phyloP scores from a whole-genome alignment of 148 eudicot genomes.

The Mesembryanthemum crystallinum region DNA sequence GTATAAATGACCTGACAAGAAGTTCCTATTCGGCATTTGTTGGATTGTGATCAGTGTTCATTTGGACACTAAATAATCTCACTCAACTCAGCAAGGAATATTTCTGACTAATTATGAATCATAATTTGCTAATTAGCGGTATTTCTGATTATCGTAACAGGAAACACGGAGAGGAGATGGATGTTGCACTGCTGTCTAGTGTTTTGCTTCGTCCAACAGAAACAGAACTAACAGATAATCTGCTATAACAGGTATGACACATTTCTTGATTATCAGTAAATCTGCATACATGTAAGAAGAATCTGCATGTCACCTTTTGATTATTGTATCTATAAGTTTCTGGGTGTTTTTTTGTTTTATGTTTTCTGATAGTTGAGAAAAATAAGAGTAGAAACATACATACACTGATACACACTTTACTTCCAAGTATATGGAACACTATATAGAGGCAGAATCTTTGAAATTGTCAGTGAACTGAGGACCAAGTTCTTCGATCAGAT shows the following conservation, averaged over 20 bases:
- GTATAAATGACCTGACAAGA: too few species aligned
- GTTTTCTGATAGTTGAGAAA: neutral
- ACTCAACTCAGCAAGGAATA: neutral
- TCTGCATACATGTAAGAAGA: neutral
- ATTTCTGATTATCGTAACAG: neutral
- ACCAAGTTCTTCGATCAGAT: constrained; percentile 26
- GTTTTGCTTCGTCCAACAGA: neutral
- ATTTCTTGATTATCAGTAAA: neutral
- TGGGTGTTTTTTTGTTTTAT: neutral
- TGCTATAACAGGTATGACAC: neutral
- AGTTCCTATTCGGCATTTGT: too few species aligned
- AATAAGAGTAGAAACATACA: neutral
- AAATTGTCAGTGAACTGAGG: constrained; percentile 21
- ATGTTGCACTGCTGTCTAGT: neutral
- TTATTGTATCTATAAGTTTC: neutral
- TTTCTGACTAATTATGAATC: neutral
- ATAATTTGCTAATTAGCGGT: neutral
- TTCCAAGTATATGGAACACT: neutral
- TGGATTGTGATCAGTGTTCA: neutral
- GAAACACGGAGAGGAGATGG: neutral
- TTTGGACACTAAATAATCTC: too few species aligned
- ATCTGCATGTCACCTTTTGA: neutral
- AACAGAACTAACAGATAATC: neutral
- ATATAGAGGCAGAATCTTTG: constrained; percentile 9
- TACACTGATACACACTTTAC: neutral